Conservation (phyloP, 148 eudicot species). For the Spergularia marina region DNA sequence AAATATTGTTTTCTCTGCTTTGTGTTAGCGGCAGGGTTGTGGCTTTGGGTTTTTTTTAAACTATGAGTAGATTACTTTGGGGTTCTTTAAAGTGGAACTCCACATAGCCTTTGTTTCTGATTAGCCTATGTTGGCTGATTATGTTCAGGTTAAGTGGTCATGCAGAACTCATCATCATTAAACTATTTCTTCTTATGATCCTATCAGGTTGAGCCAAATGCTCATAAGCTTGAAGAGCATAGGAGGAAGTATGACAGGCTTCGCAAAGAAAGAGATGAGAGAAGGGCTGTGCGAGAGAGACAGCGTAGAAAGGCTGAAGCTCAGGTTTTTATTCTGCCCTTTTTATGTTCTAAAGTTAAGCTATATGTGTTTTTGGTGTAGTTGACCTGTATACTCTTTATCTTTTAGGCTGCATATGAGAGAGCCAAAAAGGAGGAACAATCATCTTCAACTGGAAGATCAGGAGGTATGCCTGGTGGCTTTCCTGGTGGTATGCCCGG, state of each 20-base stretch:
- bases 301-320: constrained; percentile 67
- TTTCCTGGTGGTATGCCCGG: constrained; percentile 33
- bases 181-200: not conserved
- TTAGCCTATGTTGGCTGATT: not conserved
- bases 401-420: constrained; percentile 81
- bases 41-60: not conserved
- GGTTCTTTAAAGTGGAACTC: not conserved
- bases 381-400: constrained; percentile 10
- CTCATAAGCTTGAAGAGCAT: constrained; percentile 84
- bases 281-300: constrained; percentile 55
- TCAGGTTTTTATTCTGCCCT: constrained; percentile 38
- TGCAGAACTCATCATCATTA: not conserved
- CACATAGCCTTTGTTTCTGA: not conserved
- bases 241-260: constrained; percentile 77
- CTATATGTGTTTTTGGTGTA: not conserved
- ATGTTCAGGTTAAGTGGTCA: not conserved
- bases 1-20: not conserved
- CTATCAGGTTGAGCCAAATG: constrained; percentile 85
- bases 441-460: constrained; percentile 66
- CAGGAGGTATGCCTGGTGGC: constrained; percentile 45
- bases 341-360: not conserved
- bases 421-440: constrained; percentile 80
- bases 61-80: not conserved
- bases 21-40: not conserved
- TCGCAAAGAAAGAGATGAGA: constrained; percentile 67